Percentiles rank a stretch among this genome's conserved stretches.
Conservation (phyloP, 495 filamentous ascomycete genomes). For the Choiromyces venosus region DNA sequence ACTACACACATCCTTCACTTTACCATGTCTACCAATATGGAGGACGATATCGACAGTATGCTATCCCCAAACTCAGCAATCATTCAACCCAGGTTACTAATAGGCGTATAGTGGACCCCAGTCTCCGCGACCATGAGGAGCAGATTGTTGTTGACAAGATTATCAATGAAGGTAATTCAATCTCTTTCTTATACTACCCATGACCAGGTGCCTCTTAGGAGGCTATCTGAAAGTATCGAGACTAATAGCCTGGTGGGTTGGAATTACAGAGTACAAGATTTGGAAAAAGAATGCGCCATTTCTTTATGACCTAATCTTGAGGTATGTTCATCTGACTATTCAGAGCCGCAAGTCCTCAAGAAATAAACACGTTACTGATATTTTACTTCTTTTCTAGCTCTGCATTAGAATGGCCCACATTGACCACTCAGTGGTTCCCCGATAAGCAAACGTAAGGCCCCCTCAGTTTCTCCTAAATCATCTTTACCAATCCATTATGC, state of each 20-base stretch:
- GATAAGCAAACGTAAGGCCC: constrained; percentile 73
- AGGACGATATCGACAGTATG: constrained; percentile 52
- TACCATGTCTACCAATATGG: constrained; percentile 41
- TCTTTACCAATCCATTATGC: constrained; percentile 4
- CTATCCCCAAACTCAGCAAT: constrained; percentile 1
- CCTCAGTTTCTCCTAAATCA: not conserved
- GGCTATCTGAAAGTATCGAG: not conserved
- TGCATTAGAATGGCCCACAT: constrained; percentile 94
- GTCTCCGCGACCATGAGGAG: constrained; percentile 58
- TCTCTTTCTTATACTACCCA: not conserved
- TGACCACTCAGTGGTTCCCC: constrained; percentile 97
- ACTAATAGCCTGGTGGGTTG: constrained; percentile 13
- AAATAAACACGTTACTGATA: constrained; percentile 3
- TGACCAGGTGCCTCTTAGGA: not conserved
- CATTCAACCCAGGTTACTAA: not conserved
- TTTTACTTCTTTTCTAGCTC: constrained; percentile 50
- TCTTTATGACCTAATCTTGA: constrained; percentile 93
- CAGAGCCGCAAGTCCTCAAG: not conserved
- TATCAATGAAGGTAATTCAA: constrained; percentile 77
- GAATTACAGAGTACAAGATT: constrained; percentile 82
- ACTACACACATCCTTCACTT: not conserved
- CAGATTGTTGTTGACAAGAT: constrained; percentile 74
- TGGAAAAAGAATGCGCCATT: constrained; percentile 99
- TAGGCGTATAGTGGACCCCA: constrained; percentile 45
- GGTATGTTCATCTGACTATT: constrained; percentile 45